Evolutionary conservation across 768 basidiomycete genomes (phyloP).

Genomic region (Leccinum uliginosum): DNA sequence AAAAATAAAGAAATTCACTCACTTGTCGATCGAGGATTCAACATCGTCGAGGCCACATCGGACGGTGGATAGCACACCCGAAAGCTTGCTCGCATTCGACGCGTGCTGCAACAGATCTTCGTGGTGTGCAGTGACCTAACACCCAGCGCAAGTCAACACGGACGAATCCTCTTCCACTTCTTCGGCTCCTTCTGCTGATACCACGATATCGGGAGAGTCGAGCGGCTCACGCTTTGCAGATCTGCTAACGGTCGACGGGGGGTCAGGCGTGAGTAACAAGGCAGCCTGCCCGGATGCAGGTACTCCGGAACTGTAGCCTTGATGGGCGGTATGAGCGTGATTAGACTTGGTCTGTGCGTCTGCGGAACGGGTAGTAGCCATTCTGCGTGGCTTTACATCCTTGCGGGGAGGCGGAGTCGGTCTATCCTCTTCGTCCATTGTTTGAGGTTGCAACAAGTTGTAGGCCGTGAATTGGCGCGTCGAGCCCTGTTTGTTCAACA

Average conservation of each 20-base stretch:
- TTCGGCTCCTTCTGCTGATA: constrained; percentile 8
- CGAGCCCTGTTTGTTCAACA: too few species aligned
- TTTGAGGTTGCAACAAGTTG: constrained; percentile 1
- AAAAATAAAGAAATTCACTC: constrained; percentile 12
- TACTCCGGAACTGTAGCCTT: not conserved
- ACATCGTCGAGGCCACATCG: constrained; percentile 69
- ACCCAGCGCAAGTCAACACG: not conserved
- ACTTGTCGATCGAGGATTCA: constrained; percentile 76
- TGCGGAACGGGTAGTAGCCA: constrained; percentile 7
- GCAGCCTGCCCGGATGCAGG: constrained; percentile 2
- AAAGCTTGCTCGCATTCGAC: constrained; percentile 66
- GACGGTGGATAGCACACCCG: constrained; percentile 65
- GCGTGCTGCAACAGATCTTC: constrained; percentile 79
- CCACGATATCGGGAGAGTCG: constrained; percentile 11
- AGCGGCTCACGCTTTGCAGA: constrained; percentile 22
- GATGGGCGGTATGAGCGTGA: not conserved
- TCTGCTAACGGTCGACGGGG: constrained; percentile 2
- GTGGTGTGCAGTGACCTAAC: constrained; percentile 77
- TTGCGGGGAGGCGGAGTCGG: constrained; percentile 29
- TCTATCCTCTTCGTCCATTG: constrained; percentile 27
- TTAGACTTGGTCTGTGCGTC: constrained; percentile 4
- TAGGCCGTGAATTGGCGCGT: too few species aligned
- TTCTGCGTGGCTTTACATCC: constrained; percentile 26
- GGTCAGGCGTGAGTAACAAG: constrained; percentile 19
- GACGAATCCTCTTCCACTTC: constrained; percentile 13